Conservation (phyloP, 2,329 filamentous ascomycete genomes). For the Ciborinia camelliae region DNA sequence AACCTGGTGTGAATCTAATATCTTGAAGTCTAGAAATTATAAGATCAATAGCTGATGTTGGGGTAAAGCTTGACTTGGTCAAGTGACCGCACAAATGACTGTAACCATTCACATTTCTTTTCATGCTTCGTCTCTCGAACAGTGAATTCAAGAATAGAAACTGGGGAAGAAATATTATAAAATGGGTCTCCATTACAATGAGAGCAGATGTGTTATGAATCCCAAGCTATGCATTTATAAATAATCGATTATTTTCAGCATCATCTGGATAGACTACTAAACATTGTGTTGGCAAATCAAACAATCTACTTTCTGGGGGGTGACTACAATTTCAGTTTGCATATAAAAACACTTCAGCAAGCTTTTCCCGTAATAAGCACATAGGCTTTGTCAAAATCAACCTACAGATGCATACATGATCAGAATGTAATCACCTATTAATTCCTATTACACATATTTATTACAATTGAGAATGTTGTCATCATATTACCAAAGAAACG, state of each 20-base stretch:
- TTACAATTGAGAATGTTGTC: too few relatives aligned
- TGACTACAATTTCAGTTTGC: neutral
- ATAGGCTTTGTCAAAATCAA: too few relatives aligned
- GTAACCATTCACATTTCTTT: neutral
- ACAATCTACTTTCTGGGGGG: neutral
- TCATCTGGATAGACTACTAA: too few relatives aligned
- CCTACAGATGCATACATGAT: too few relatives aligned
- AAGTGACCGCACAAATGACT: neutral
- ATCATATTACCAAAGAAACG: too few relatives aligned
- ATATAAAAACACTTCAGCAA: neutral
- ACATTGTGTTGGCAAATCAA: neutral
- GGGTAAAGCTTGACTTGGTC: neutral
- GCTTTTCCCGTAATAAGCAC: too few relatives aligned
- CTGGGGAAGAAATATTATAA: neutral
- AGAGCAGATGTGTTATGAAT: neutral
- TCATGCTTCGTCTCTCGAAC: neutral
- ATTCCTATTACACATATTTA: too few relatives aligned
- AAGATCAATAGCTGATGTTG: neutral
- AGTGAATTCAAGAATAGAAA: neutral
- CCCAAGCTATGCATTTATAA: too few relatives aligned
- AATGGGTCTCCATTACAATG: neutral
- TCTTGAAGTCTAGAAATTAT: neutral
- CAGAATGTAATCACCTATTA: too few relatives aligned
- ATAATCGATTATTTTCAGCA: too few relatives aligned
- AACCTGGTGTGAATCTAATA: neutral